Evolutionary conservation across 176 grass and related monocot genomes (phyloP).

Genomic region (Juncus inflexus): DNA sequence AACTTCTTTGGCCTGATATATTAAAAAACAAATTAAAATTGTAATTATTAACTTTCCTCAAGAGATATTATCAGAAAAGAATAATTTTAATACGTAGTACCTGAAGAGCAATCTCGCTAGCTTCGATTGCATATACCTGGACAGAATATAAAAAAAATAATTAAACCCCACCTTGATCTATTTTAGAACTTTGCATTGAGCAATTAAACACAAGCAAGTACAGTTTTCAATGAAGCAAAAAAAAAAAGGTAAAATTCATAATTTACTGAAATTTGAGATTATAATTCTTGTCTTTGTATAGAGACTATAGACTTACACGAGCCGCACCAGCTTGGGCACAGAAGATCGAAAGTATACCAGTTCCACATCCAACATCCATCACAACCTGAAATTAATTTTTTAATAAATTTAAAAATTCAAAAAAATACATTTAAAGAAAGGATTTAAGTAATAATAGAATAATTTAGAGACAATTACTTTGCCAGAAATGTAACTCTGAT

Average conservation of each 20-base stretch:
- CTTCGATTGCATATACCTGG: conserved; percentile 87
- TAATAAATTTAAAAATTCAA: not conserved
- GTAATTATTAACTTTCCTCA: not conserved
- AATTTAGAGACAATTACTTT: conserved; percentile 41
- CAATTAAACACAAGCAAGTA: too few relatives aligned
- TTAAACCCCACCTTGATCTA: not conserved
- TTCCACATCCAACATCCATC: conserved; percentile 92
- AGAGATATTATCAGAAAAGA: not conserved
- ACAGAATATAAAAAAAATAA: conserved; percentile 17
- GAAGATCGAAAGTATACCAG: conserved; percentile 85
- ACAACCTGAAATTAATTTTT: conserved; percentile 51
- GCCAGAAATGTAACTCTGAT: conserved; percentile 80
- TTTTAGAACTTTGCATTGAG: not conserved
- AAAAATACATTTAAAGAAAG: not conserved
- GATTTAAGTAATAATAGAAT: not conserved
- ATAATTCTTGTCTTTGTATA: too few relatives aligned
- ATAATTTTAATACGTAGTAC: conserved; percentile 22
- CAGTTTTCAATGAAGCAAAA: too few relatives aligned
- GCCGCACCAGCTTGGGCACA: conserved; percentile 86
- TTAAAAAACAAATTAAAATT: not conserved
- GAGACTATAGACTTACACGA: conserved; percentile 58
- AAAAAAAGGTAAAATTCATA: not conserved
- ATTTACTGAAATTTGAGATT: not conserved
- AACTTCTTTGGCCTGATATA: conserved; percentile 63
- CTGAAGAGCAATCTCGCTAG: conserved; percentile 80